Base-by-base conservation (phyloP, 176 grass and related monocot species). In the Eragrostis nindensis region DNA sequence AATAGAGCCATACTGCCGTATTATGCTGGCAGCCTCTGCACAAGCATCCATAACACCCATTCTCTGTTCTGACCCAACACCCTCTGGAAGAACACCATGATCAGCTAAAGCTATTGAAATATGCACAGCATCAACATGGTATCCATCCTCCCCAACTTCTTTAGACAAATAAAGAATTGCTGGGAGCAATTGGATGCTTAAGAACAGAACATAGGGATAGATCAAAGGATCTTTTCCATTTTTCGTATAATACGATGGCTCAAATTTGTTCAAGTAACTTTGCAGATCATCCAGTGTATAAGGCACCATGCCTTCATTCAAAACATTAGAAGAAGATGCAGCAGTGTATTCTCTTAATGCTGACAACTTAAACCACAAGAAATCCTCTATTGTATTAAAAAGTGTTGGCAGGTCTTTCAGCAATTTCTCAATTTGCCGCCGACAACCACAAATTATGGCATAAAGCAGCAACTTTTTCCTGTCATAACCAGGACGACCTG, bases 341-440 rank as follows among this genome's bases (percentile, higher is more conserved):
- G 52, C 56, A 19, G 80, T 49, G 68, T 80, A 81, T 45, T 95
- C 92, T 76, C 82, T 84, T 64, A 95, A 50, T 71, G 88, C 88
- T 86, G 96, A 99, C 78, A 99, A 78, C 78, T 95, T 95, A 85
- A 99, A 99, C 96, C 96, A 99, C 83, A 99, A 83, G 86, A 99
- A 99, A 86, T 99, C 96, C 81, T 99, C 96, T 91, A 99, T 99
- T 49, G 92, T 99, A 80, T 80, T 95, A 83, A 99, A 95, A 75
- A 99, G 96, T 69, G 87, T 91, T 69, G 90, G 90, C 24, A 95
- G 79, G 57, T 95, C 96, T 84, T 90, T 92, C 68, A 95, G 75
- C 76, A 99, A 81, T 81, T 88, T 88, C 14, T 99, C 96, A 80
- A 95, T 93, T 78, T 91, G 92, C 67, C 82, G 88, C 24, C 90